Evolutionary conservation across 1,284 basidiomycete genomes (phyloP), one percentile per base, ranked within the genome.

Genomic region (Tylopilus orsonianus): DNA sequence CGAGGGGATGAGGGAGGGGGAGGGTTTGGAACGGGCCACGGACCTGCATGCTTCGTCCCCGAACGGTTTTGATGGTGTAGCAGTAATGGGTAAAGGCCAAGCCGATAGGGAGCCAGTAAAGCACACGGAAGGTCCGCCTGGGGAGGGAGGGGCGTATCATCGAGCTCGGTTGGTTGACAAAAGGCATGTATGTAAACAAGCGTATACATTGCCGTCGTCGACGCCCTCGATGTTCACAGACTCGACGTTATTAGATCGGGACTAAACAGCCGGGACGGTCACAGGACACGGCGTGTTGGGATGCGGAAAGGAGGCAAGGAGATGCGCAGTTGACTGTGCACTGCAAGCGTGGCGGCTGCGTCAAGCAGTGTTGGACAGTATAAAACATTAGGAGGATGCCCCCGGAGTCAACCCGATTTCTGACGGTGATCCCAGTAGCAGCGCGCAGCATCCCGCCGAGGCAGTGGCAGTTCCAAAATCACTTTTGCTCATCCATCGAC

Each of bases 31-130:
- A 14, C 9, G 34, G 27, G 10, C 20, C 7, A 55, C 72, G 46
- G 55, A 85, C 87, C 83, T 88, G 85, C 87, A 90, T 90, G 58
- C 86, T 88, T 41, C 78, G 70, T 2, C 87, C 87, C 12, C 70
- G 73, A 22, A 89, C 73, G 2, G 71, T 68, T 52, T 80, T 80
- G 33, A 86, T 39, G 32, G 77, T 72, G 59, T 74, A 83, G 52
- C 75, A 72, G 48, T 79, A 73, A 44, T 80, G 69, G 0, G 73
- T 72, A 44, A 83, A 68, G 38, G 77, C 74, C 4, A 81, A 50
- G 2, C 67, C 69, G 16, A 76, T 65, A 10, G 85, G 85, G 6
- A 79, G 68, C 84, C 85, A 87, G 59, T 79, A 77, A 16, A 83
- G 52, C 3, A 62, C 51, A 20, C 58, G 63, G 36, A 70, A 44